These are phyloP conservation scores for Wickerhamiella cacticola DNA, from an alignment of 805 yeast species.

Conservation along the genomic window DNA sequence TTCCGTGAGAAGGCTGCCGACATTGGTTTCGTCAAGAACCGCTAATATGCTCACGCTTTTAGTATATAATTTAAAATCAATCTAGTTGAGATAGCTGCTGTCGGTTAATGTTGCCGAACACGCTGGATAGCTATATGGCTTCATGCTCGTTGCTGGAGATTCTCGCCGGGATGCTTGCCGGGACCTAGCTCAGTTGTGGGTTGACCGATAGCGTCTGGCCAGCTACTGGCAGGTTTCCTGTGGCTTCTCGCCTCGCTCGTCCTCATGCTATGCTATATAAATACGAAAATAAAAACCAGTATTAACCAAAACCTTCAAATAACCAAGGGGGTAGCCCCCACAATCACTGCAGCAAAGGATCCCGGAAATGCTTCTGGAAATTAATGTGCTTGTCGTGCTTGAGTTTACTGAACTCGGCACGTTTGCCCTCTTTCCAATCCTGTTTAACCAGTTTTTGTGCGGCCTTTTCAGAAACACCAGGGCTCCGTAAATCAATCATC, in stretches of 20 bases:
- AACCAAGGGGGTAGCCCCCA: neutral
- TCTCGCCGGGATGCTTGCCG: too few relatives aligned
- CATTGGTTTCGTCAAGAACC: slow-evolving; percentile 98
- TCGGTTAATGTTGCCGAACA: too few relatives aligned
- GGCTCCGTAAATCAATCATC: slow-evolving; percentile 55
- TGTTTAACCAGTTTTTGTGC: slow-evolving; percentile 39
- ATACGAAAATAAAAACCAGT: slow-evolving; percentile 1
- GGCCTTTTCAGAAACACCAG: slow-evolving; percentile 24
- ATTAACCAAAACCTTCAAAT: neutral
- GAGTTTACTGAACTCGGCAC: slow-evolving; percentile 34
- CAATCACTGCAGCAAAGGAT: slow-evolving; percentile 43
- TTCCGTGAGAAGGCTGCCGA: slow-evolving; percentile 99
- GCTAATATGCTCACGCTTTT: slow-evolving; percentile 41
- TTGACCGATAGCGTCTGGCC: too few relatives aligned
- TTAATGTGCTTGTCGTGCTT: slow-evolving; percentile 57
- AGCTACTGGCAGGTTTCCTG: too few relatives aligned
- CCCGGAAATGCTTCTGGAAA: slow-evolving; percentile 76
- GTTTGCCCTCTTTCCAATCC: slow-evolving; percentile 47
- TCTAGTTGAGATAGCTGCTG: neutral
- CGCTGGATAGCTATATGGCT: too few relatives aligned
- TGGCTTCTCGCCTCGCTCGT: too few relatives aligned
- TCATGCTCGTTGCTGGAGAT: too few relatives aligned
- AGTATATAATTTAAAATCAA: neutral
- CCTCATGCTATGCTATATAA: slow-evolving; percentile 7
- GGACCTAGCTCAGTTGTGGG: too few relatives aligned